Conservation (phyloP, 208 protist genomes). For the Jaenimonas drosophilae region DNA sequence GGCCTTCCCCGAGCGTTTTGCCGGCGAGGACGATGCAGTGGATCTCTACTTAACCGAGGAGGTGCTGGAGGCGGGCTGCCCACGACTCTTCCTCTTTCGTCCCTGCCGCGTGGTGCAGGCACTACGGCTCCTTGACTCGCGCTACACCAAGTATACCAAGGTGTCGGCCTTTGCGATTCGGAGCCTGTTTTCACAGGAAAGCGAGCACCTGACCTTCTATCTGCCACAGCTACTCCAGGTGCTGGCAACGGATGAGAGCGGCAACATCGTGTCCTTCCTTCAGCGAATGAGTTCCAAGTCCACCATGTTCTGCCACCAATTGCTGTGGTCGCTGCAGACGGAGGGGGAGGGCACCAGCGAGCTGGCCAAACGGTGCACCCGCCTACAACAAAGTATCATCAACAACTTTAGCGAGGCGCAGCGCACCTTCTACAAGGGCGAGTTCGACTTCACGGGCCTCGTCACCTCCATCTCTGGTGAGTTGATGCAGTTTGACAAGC, state of each 20-base stretch:
- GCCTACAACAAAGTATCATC: slow-evolving; percentile 22
- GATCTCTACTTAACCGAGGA: slow-evolving; percentile 65
- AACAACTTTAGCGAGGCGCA: slow-evolving; percentile 5
- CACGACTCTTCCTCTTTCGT: slow-evolving; percentile 51
- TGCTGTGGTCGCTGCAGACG: slow-evolving; percentile 77
- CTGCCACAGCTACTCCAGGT: slow-evolving; percentile 85
- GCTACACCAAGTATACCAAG: slow-evolving; percentile 31
- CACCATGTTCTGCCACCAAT: slow-evolving; percentile 77
- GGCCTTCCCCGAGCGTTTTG: slow-evolving; percentile 33
- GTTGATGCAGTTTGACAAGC: slow-evolving; percentile 68
- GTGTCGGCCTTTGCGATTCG: slow-evolving; percentile 65
- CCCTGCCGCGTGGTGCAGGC: slow-evolving; percentile 62
- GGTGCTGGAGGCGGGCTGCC: slow-evolving; percentile 40
- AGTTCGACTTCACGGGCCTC: slow-evolving; percentile 71
- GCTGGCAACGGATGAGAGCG: slow-evolving; percentile 44
- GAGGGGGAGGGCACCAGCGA: slow-evolving; percentile 40
- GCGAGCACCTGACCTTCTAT: slow-evolving; percentile 83
- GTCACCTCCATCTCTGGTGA: slow-evolving; percentile 76
- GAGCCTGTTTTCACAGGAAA: slow-evolving; percentile 62
- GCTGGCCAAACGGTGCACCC: slow-evolving; percentile 31
- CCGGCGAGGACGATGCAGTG: slow-evolving; percentile 41
- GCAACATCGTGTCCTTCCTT: slow-evolving; percentile 44
- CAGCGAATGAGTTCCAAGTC: slow-evolving; percentile 40
- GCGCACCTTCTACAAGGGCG: slow-evolving; percentile 37
- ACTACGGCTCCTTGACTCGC: slow-evolving; percentile 47